These are phyloP conservation scores for Nakazawaea wickerhamii DNA, from an alignment of 805 yeast genomes.

Conservation along the genomic window DNA sequence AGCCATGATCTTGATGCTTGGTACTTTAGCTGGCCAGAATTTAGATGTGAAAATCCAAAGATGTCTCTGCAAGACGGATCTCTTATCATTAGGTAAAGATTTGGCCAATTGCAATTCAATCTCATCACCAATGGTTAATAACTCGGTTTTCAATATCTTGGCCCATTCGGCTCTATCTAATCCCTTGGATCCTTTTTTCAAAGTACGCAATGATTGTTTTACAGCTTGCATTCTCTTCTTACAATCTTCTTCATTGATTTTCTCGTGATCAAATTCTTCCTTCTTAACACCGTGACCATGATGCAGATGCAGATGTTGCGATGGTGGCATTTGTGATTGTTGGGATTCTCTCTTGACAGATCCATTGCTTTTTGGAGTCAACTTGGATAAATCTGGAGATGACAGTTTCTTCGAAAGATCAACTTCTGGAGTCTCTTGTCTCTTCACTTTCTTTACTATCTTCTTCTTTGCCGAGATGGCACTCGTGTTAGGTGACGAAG, in stretches of 20 bases:
- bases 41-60: conserved; percentile 80
- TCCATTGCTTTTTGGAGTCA: conserved; percentile 4
- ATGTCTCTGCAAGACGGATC: conserved; percentile 41
- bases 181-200: conserved; percentile 69
- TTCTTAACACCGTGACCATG: conserved; percentile 15
- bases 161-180: conserved; percentile 78
- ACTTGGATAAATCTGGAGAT: conserved; percentile 17
- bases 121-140: conserved; percentile 68
- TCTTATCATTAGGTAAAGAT: conserved; percentile 22
- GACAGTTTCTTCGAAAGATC: conserved; percentile 9
- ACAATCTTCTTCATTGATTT: conserved; percentile 74
- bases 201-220: conserved; percentile 55
- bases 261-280: conserved; percentile 55
- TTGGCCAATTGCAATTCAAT: conserved; percentile 38
- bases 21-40: conserved; percentile 87
- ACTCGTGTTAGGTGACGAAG: not conserved
- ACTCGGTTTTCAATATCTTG: conserved; percentile 56
- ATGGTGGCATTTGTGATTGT: not conserved
- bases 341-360: not conserved
- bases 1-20: conserved; percentile 61
- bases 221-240: conserved; percentile 59
- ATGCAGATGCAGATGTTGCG: not conserved
- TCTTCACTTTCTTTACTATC: conserved; percentile 10
- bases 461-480: conserved; percentile 14
- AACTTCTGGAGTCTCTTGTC: conserved; percentile 5